phyloP scores from a whole-genome alignment of 2,329 filamentous ascomycete species.

The Exophiala aquamarina region DNA sequence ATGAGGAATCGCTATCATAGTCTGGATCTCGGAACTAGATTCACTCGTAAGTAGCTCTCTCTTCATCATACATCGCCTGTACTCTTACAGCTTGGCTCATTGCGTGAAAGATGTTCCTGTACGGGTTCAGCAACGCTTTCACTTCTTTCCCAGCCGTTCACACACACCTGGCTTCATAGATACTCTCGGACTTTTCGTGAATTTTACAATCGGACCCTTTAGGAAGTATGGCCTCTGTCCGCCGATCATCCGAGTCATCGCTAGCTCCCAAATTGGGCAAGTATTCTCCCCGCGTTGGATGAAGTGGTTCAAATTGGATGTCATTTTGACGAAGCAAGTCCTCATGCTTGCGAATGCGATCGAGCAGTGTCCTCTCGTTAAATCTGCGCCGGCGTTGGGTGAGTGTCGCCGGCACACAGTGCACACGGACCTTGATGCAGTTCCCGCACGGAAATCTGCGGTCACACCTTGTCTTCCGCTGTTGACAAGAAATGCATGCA shows the following conservation, averaged over 20 bases:
- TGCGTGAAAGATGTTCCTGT: neutral
- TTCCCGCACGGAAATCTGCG: slow-evolving; percentile 70
- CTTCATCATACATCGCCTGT: neutral
- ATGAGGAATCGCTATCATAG: neutral
- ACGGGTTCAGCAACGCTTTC: neutral
- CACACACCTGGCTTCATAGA: neutral
- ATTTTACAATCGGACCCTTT: neutral
- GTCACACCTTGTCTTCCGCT: slow-evolving; percentile 73
- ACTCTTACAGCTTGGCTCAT: neutral
- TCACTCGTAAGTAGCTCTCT: neutral
- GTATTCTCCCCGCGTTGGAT: slow-evolving; percentile 30
- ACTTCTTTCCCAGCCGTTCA: no score
- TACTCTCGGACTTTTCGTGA: neutral
- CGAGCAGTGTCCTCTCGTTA: slow-evolving; percentile 68
- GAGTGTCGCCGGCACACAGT: slow-evolving; percentile 50
- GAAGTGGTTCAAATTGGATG: slow-evolving; percentile 66
- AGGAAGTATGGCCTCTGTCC: no score
- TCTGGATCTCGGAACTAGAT: neutral
- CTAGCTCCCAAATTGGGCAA: neutral
- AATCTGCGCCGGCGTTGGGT: slow-evolving; percentile 60
- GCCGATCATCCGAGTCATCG: neutral
- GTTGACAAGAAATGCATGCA: neutral
- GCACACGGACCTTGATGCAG: slow-evolving; percentile 62
- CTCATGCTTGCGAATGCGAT: slow-evolving; percentile 69
- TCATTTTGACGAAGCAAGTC: slow-evolving; percentile 63